Percentiles rank a stretch among this genome's conserved stretches.
Conservation (phyloP, 306 rosid genomes). For the Prinsepia uniflora region DNA sequence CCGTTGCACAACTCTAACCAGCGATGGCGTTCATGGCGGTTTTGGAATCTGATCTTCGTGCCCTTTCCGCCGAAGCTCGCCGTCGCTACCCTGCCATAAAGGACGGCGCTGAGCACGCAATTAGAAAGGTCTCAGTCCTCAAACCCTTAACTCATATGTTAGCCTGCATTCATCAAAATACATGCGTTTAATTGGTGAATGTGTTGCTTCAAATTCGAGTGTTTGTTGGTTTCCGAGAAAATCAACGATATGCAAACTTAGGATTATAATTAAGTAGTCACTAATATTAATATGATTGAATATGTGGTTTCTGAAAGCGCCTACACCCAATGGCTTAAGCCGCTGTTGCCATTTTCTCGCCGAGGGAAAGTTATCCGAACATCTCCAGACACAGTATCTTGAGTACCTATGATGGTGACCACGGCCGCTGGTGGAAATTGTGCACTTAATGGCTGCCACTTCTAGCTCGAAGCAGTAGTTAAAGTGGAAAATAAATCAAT, state of each 20-base stretch:
- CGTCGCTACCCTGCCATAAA: slow-evolving; percentile 93
- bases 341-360: too few species aligned
- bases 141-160: not conserved
- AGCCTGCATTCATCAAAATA: not conserved
- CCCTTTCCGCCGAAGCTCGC: slow-evolving; percentile 97
- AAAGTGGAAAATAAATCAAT: not conserved
- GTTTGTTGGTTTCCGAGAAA: not conserved
- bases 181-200: not conserved
- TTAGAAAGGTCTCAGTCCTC: slow-evolving; percentile 60
- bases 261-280: not conserved
- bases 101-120: slow-evolving; percentile 95
- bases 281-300: too few species aligned
- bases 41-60: slow-evolving; percentile 97
- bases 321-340: too few species aligned
- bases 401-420: too few species aligned
- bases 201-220: not conserved
- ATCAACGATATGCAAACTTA: not conserved
- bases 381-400: too few species aligned
- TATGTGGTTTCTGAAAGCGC: too few species aligned
- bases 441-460: too few species aligned
- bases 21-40: slow-evolving; percentile 98
- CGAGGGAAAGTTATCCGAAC: too few species aligned
- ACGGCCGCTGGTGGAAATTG: too few species aligned
- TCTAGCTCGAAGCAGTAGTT: too few species aligned
- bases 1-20: slow-evolving; percentile 14